A percentile compares a stretch with the other conserved stretches of the same genome.
These are phyloP conservation scores for Pezicula carpinea DNA, from an alignment of 2,329 filamentous ascomycete genomes.

Conservation along the genomic window DNA sequence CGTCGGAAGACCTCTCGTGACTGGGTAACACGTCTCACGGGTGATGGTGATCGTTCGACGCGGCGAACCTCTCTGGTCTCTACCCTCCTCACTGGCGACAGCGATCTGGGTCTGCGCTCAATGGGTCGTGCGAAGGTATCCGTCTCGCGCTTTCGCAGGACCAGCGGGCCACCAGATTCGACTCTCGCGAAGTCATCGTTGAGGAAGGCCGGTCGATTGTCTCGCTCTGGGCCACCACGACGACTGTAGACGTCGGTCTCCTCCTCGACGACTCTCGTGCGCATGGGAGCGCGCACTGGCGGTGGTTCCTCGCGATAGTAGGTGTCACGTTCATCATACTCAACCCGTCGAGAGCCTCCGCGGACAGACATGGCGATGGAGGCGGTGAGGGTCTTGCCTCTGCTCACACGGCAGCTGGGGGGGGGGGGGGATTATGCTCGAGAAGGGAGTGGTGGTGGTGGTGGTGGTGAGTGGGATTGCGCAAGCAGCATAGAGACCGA, in stretches of 20 bases:
- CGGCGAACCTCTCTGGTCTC: slow-evolving; percentile 22
- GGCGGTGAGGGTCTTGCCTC: slow-evolving; percentile 8
- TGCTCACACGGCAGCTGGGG: slow-evolving; percentile 9
- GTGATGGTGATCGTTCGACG: slow-evolving; percentile 21
- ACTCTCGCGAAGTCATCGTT: slow-evolving; percentile 23
- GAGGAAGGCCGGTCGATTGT: slow-evolving; percentile 24
- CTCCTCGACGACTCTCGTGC: slow-evolving; percentile 22
- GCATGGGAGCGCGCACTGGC: slow-evolving; percentile 12
- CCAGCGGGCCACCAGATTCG: slow-evolving; percentile 20
- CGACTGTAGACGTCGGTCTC: slow-evolving; percentile 21
- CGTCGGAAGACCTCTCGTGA: slow-evolving; percentile 1
- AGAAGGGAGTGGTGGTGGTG: neutral
- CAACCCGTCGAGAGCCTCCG: slow-evolving; percentile 8
- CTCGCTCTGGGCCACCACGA: slow-evolving; percentile 20
- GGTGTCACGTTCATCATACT: slow-evolving; percentile 24
- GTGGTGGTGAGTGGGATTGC: neutral
- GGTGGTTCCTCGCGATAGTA: slow-evolving; percentile 19
- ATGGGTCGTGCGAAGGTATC: slow-evolving; percentile 21
- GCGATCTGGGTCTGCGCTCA: slow-evolving; percentile 25
- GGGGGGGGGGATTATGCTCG: too few relatives aligned
- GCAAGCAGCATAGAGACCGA: neutral
- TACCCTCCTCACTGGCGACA: slow-evolving; percentile 26
- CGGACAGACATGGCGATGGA: slow-evolving; percentile 15
- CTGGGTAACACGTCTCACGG: slow-evolving; percentile 14
- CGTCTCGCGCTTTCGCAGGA: slow-evolving; percentile 25